Conservation (phyloP, 441 rosid genomes). For the Dalechampia spathulata region DNA sequence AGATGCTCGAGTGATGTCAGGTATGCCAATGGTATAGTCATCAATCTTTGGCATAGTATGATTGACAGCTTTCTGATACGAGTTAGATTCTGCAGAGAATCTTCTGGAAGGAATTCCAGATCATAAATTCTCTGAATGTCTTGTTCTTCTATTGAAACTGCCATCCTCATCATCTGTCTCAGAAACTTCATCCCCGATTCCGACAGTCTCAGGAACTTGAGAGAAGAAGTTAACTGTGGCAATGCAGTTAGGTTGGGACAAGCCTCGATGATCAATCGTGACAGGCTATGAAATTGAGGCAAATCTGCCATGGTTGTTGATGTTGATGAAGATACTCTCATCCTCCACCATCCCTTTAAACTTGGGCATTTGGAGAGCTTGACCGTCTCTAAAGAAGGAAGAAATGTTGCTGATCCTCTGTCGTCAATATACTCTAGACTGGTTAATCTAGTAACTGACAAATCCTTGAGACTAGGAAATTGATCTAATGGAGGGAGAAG, state of each 20-base stretch:
- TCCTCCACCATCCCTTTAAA: too few species aligned
- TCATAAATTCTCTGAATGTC: background rate
- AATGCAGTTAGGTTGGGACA: too few species aligned
- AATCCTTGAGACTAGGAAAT: conserved; percentile 4
- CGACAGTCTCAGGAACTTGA: background rate
- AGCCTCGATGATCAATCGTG: too few species aligned
- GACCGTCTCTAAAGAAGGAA: too few species aligned
- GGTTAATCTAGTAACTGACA: fast-evolving
- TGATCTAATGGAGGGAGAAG: conserved; percentile 12
- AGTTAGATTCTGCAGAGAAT: conserved; percentile 6
- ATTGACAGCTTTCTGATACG: background rate
- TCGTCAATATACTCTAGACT: conserved; percentile 14
- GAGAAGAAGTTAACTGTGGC: too few species aligned
- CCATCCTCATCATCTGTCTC: too few species aligned
- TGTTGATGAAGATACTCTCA: too few species aligned
- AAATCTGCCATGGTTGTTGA: too few species aligned
- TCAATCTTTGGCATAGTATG: background rate
- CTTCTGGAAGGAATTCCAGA: conserved; percentile 6
- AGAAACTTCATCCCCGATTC: background rate
- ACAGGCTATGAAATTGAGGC: too few species aligned
- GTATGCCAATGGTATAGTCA: background rate
- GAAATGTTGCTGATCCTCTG: too few species aligned
- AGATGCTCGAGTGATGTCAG: background rate
- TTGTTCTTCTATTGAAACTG: too few species aligned
- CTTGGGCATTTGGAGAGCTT: too few species aligned